Evolutionary conservation across 1,284 basidiomycete genomes (phyloP), one percentile per base, ranked within the genome.

Genomic region (Prillingera fragicola): DNA sequence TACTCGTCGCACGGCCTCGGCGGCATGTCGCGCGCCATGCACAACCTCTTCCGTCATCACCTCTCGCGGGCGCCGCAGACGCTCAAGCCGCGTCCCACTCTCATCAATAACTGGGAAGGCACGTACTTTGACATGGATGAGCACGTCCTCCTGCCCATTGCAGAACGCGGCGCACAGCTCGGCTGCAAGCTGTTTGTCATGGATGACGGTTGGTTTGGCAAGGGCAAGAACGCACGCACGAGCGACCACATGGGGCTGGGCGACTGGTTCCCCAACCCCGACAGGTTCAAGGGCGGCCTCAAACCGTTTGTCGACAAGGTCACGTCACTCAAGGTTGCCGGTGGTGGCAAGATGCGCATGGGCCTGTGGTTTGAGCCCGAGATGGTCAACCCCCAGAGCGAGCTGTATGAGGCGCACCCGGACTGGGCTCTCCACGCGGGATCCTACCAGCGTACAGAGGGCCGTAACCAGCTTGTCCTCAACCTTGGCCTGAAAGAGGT

Each of bases 191-290:
- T 63, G 25, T 62, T 64, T 37, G 62, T 66, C 31, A 55, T 66
- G 48, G 63, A 66, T 33, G 63, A 64, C 39, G 63, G 63, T 8
- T 66, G 63, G 63, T 66, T 64, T 39, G 63, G 63, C 3, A n/a
- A n/a, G n/a, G 39, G 44, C 38, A 58, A 57, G 39, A 45, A 63
- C 38, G 55, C 61, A 27, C 46, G 63, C 23, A n/a, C 38, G 8
- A 27, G 36, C 28, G 60, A 62, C 46, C 19, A 42, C 12, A 48
- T 51, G 12, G 62, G 59, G 1, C 41, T 65, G 8, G 63, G 63
- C 2, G 63, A 65, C 40, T 65, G 63, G 63, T 50, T 52, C 4
- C 43, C 48, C 17, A 65, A 63, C 35, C 36, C 45, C 3, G 27
- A 43, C n/a, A 41, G 57, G 17, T 65, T 65, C 43, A 56, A 56